Conservation (phyloP, 2,329 filamentous ascomycete genomes). For the Falciphora oryzae region DNA sequence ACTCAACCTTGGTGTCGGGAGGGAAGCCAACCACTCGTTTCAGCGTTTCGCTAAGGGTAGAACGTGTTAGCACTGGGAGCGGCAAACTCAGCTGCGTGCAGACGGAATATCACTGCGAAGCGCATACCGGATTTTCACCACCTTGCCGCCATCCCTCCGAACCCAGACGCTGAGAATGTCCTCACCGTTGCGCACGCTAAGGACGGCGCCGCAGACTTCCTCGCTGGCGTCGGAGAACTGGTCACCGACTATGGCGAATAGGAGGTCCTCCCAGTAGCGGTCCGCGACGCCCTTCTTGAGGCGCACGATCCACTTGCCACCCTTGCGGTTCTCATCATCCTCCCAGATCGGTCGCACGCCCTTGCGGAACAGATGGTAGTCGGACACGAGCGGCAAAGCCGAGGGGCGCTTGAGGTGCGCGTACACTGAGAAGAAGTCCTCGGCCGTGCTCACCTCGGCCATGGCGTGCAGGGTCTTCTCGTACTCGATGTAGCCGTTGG, state of each 20-base stretch:
- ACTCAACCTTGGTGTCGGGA: slow-evolving; percentile 82
- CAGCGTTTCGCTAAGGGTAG: slow-evolving; percentile 74
- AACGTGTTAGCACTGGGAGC: slow-evolving; percentile 2
- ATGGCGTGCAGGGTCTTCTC: slow-evolving; percentile 92
- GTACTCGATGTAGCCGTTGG: slow-evolving; percentile 80
- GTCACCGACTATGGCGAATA: slow-evolving; percentile 86
- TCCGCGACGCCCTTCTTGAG: slow-evolving; percentile 97
- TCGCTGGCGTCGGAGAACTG: slow-evolving; percentile 90
- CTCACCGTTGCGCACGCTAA: slow-evolving; percentile 91
- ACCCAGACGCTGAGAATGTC: slow-evolving; percentile 99
- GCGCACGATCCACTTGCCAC: slow-evolving; percentile 95
- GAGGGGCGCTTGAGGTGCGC: slow-evolving; percentile 86
- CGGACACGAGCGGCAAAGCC: slow-evolving; percentile 80
- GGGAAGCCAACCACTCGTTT: slow-evolving; percentile 85
- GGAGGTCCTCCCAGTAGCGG: slow-evolving; percentile 91
- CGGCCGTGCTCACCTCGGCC: slow-evolving; percentile 72
- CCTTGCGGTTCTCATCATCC: slow-evolving; percentile 91
- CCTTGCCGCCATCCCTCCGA: slow-evolving; percentile 83
- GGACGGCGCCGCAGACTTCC: slow-evolving; percentile 89
- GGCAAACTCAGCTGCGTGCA: not conserved
- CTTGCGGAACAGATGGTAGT: slow-evolving; percentile 97
- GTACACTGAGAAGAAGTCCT: slow-evolving; percentile 90
- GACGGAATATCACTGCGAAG: not conserved
- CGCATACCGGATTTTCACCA: slow-evolving; percentile 88
- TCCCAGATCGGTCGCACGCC: slow-evolving; percentile 98